Evolutionary conservation across 768 basidiomycete species (phyloP), one percentile per base, ranked within the genome.

Genomic region (Sarcomyxa edulis): DNA sequence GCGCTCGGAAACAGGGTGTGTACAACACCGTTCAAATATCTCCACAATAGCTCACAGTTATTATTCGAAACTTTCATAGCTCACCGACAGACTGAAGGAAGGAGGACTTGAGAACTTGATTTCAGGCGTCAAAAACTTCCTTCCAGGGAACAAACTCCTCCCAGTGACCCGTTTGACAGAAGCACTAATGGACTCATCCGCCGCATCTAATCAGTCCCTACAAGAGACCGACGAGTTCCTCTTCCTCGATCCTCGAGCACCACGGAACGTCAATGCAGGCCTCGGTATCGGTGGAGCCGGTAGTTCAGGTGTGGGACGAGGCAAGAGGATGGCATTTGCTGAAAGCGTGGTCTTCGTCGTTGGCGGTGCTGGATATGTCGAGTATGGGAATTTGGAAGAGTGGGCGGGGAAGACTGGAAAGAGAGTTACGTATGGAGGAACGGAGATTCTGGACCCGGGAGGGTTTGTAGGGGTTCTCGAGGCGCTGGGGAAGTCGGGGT

Each of bases 191-290:
- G 96, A 99, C 56, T 94, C 96, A 0, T 83, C 93, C 0, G 74
- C 86, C 2, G 96, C 92, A 2, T 87, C 90, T 19, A 94, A 93
- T 43, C 88, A 94, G 56, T 97, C 96, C 4, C 61, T 99, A 23
- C 85, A 90, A 52, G 93, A 96, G 59, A 97, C 95, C 2, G 95
- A 99, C 55, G 95, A 99, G 21, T 99, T 84, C 61, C 58, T 99
- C 30, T 85, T 88, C 66, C 80, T 99, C 39, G 95, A 99, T 58
- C 95, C 95, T 7, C 82, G 86, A 15, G 82, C 84, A 10, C 79
- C 84, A 7, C 76, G 84, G 34, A 67, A 76, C 46, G 54, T 63
- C 42, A 49, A 74, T 50, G 48, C 65, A 42, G 69, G 78, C 23
- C 53, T 72, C 6, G 76, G 66, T n/a, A 51, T 68, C 12, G 63